Evolutionary conservation across 179 eudicot species (phyloP).

Genomic region (Corrigiola litoralis): DNA sequence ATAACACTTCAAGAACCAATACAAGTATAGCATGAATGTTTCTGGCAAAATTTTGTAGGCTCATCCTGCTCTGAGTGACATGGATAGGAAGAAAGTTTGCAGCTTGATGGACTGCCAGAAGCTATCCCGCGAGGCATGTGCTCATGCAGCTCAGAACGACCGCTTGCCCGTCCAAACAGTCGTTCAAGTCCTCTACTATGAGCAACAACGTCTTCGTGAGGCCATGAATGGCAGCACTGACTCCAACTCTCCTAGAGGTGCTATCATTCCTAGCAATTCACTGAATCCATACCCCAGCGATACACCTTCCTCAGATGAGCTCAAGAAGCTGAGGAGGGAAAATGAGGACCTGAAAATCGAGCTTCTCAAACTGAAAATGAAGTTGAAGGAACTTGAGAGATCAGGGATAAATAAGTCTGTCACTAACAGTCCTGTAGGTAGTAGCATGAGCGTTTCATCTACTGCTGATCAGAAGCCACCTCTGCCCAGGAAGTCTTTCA

Average conservation of each 20-base stretch:
- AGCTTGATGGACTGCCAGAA: slow-evolving; percentile 94
- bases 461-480: slow-evolving; percentile 54
- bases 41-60: slow-evolving; percentile 43
- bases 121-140: slow-evolving; percentile 93
- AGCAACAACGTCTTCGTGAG: slow-evolving; percentile 83
- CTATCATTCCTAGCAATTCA: slow-evolving; percentile 20
- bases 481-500: slow-evolving; percentile 68
- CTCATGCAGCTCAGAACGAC: slow-evolving; percentile 96
- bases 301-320: slow-evolving; percentile 36
- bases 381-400: slow-evolving; percentile 62
- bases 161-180: slow-evolving; percentile 91
- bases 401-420: slow-evolving; percentile 13
- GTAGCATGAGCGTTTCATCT: slow-evolving; percentile 28
- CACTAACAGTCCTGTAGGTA: slow-evolving; percentile 32
- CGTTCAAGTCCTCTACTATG: slow-evolving; percentile 93
- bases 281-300: slow-evolving; percentile 23
- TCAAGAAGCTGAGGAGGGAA: slow-evolving; percentile 46
- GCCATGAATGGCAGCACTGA: slow-evolving; percentile 41
- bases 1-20: no score
- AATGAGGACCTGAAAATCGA: slow-evolving; percentile 83
- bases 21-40: no score
- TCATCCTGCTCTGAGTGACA: slow-evolving; percentile 72
- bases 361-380: slow-evolving; percentile 70
- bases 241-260: slow-evolving; percentile 19
- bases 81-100: slow-evolving; percentile 87